Conservation (phyloP, 1,139 yeast species). For the Taphrina confusa region DNA sequence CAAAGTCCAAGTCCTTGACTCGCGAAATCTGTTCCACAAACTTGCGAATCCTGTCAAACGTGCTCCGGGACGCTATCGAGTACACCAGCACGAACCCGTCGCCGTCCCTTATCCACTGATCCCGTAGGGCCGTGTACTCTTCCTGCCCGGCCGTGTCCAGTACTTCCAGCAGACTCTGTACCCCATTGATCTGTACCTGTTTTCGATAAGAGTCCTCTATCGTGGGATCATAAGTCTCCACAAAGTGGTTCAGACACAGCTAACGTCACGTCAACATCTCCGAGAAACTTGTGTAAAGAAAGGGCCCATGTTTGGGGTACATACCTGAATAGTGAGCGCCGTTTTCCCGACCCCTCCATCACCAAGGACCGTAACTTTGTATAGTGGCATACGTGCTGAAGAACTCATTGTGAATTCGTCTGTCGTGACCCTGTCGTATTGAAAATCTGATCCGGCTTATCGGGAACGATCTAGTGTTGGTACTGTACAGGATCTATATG, state of each 20-base stretch:
- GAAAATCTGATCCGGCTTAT: too few relatives aligned
- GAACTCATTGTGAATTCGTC: slow-evolving; percentile 25
- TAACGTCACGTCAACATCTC: background rate
- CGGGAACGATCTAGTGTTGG: too few relatives aligned
- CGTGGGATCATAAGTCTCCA: slow-evolving; percentile 85
- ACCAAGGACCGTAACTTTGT: slow-evolving; percentile 90
- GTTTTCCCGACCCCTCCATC: slow-evolving; percentile 97
- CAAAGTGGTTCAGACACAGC: slow-evolving; percentile 39
- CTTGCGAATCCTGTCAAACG: slow-evolving; percentile 76
- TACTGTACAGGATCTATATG: too few relatives aligned
- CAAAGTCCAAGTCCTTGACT: slow-evolving; percentile 68
- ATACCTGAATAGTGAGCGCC: slow-evolving; percentile 27
- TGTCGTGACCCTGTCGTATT: too few relatives aligned
- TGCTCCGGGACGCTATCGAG: slow-evolving; percentile 82
- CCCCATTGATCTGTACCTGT: slow-evolving; percentile 86
- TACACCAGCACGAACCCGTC: slow-evolving; percentile 84
- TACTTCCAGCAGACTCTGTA: slow-evolving; percentile 87
- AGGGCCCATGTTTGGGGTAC: background rate
- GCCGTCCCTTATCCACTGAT: slow-evolving; percentile 71
- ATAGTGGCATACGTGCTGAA: slow-evolving; percentile 43
- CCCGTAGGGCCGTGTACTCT: slow-evolving; percentile 94
- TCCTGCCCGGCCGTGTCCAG: slow-evolving; percentile 99
- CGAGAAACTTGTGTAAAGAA: background rate
- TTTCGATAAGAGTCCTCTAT: slow-evolving; percentile 95
- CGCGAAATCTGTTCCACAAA: slow-evolving; percentile 85